A percentile compares a stretch with the other conserved stretches of the same genome.
Evolutionary conservation across 140 eudicot genomes (phyloP).

Genomic region (Flaveria floridana): DNA sequence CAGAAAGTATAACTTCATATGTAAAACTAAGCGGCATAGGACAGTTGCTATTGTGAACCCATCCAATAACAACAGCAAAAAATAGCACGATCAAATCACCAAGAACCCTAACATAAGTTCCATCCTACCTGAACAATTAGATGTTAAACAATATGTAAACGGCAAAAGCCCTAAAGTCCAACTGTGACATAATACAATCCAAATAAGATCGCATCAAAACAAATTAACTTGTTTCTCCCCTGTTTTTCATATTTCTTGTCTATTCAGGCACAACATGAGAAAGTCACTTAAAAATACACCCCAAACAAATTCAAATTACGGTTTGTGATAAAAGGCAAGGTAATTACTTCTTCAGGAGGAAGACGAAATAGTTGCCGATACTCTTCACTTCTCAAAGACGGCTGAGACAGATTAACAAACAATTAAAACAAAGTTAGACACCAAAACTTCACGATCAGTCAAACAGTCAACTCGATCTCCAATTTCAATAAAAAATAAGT

Average conservation of each 20-base stretch:
- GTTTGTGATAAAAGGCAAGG: background rate
- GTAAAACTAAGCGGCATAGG: background rate
- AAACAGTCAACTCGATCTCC: conserved; percentile 32
- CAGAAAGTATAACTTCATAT: background rate
- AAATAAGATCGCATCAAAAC: background rate
- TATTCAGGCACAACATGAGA: background rate
- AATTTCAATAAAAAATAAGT: conserved; percentile 11
- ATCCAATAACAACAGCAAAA: conserved; percentile 21
- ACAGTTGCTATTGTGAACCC: background rate
- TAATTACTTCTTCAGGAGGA: conserved; percentile 74
- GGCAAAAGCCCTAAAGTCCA: conserved; percentile 12
- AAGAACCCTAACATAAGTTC: conserved; percentile 16
- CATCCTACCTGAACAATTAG: conserved; percentile 10
- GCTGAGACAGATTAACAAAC: conserved; percentile 27
- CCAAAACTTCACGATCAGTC: conserved; percentile 13
- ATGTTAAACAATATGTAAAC: conserved; percentile 4
- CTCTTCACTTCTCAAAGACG: conserved; percentile 63
- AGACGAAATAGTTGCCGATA: conserved; percentile 86
- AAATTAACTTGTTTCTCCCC: background rate
- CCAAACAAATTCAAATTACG: background rate
- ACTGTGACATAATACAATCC: background rate
- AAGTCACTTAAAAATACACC: no score
- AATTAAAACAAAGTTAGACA: background rate
- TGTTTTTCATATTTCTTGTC: background rate
- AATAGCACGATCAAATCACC: conserved; percentile 12